These are phyloP conservation scores for Asclepias syriaca DNA, from an alignment of 257 asterid genomes.

Conservation along the genomic window DNA sequence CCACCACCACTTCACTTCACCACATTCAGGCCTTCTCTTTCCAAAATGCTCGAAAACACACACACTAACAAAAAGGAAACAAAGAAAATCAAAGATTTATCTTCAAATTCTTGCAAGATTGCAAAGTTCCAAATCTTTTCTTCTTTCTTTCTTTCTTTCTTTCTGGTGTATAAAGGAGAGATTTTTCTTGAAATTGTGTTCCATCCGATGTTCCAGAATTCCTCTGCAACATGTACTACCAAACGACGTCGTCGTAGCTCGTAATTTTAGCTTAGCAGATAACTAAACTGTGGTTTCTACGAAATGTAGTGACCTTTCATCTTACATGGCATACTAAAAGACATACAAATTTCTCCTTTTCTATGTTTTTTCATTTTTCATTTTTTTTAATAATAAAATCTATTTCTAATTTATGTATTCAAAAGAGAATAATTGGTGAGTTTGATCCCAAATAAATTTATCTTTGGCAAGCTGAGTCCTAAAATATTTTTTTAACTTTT, in stretches of 20 bases:
- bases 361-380: too few relatives aligned
- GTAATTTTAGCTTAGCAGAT: not conserved
- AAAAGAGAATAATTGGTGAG: too few relatives aligned
- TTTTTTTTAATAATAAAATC: too few relatives aligned
- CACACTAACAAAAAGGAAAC: too few relatives aligned
- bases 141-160: not conserved
- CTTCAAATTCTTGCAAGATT: not conserved
- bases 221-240: not conserved
- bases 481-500: too few relatives aligned
- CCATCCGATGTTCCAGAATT: not conserved
- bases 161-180: not conserved
- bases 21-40: not conserved
- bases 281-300: not conserved
- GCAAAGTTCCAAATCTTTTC: not conserved
- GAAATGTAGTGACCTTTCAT: not conserved
- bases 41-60: not conserved
- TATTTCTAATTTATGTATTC: too few relatives aligned
- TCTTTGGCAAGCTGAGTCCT: too few relatives aligned
- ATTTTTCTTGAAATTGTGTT: not conserved
- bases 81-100: not conserved
- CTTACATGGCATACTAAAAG: too few relatives aligned
- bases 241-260: not conserved
- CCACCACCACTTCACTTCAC: not conserved
- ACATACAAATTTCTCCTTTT: too few relatives aligned
- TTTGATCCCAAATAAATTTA: too few relatives aligned